Evolutionary conservation across 768 basidiomycete species (phyloP), one percentile per base, ranked within the genome.

Genomic region (Lactifluus rugatus): DNA sequence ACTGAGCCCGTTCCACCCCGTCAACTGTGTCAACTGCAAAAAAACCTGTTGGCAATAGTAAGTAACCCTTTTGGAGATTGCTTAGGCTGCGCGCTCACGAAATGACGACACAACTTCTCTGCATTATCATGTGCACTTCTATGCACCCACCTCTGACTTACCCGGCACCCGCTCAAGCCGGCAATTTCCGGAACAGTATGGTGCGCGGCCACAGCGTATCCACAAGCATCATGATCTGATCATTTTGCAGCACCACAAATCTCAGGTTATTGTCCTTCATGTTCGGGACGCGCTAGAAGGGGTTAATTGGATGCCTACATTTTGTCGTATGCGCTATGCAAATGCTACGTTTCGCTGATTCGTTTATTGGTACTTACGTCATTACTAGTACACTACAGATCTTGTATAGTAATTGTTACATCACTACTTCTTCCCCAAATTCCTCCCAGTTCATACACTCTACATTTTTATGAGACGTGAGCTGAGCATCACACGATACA

Each of bases 21-120:
- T 32, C 28, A 60, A 60, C 10, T 60, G 59, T 14, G 42, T 26
- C 44, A 60, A 60, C 37, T 60, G 59, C n/a, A 60, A 56, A 51
- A 60, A 60, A 47, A 56, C 59, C 5, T 60, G 59, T 19, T 60
- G 59, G 59, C 59, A 60, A 52, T 60, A 60, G 59, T 60, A 47
- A 32, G 59, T 37, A 9, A n/a, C n/a, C 14, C 23, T 19, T 17
- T 31, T 39, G 2, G 23, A 28, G n/a, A 47, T 52, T 37, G 8
- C 10, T 3, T 17, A 47, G 1, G 7, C 32, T 32, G n/a, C 6
- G 5, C 19, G 23, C 34, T 58, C 46, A 47, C 31, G 10, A 37
- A 8, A 23, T 48, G 37, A 39, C 17, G 37, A 39, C 37, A 17
- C 11, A 5, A 39, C 11, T 16, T 17, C 13, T 36, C 34, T 36